Percentiles rank a stretch among this genome's conserved stretches.
Conservation (phyloP, 2,329 filamentous ascomycete genomes). For the Colletotrichum acutatum region DNA sequence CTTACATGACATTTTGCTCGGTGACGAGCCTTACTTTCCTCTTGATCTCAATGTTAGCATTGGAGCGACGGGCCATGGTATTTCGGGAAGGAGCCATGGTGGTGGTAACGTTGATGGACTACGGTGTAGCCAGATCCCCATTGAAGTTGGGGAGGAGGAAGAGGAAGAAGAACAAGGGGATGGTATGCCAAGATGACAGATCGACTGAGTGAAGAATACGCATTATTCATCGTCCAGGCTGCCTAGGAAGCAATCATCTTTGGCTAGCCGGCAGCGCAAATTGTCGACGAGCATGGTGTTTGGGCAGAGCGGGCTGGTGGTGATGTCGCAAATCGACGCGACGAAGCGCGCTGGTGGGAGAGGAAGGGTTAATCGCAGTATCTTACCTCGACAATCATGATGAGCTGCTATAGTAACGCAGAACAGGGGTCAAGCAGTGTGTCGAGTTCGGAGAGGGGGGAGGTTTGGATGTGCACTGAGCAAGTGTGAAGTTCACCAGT, state of each 20-base stretch:
- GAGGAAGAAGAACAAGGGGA: not conserved
- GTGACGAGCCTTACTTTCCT: constrained; percentile 93
- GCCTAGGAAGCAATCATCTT: not conserved
- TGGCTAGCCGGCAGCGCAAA: constrained; percentile 11
- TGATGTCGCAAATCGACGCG: constrained; percentile 2
- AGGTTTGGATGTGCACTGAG: not conserved
- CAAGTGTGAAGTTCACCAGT: constrained; percentile 31
- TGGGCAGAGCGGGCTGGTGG: not conserved
- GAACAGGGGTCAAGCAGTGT: constrained; percentile 3
- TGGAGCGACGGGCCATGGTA: not conserved
- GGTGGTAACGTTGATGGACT: not conserved
- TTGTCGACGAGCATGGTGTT: constrained; percentile 4
- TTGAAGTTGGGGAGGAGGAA: not conserved
- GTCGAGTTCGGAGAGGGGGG: constrained; percentile 8
- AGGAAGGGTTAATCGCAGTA: not conserved
- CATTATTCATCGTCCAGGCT: not conserved
- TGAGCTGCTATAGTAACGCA: constrained; percentile 12
- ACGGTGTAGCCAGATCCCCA: not conserved
- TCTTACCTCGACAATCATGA: constrained; percentile 48
- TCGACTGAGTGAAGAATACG: not conserved
- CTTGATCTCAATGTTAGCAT: constrained; percentile 62
- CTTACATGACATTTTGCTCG: constrained; percentile 87
- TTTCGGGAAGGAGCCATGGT: not conserved
- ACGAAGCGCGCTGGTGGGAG: not conserved
- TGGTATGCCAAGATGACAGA: not conserved